These are phyloP conservation scores for Populus nigra DNA, from an alignment of 345 rosid species.

Conservation along the genomic window DNA sequence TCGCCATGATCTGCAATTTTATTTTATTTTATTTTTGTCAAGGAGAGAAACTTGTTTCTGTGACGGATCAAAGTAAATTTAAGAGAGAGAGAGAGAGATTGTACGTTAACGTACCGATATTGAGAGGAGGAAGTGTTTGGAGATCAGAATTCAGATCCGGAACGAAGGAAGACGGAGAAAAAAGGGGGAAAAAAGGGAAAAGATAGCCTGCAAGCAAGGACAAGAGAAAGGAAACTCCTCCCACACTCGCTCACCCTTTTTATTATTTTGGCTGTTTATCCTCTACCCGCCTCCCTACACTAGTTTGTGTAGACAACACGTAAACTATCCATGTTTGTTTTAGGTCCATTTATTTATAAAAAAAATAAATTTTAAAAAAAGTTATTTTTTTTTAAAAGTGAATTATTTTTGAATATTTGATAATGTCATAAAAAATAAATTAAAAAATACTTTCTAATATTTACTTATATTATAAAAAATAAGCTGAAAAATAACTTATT, in stretches of 20 bases:
- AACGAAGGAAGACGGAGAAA: not conserved
- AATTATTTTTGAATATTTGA: no score
- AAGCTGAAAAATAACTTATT: no score
- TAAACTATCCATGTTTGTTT: not conserved
- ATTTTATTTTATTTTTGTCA: no score
- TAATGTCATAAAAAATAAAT: no score
- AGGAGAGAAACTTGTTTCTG: not conserved
- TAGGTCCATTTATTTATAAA: no score
- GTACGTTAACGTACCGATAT: not conserved
- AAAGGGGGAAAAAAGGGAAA: no score
- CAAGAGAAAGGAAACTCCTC: not conserved
- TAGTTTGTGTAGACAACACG: not conserved
- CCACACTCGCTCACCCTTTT: not conserved
- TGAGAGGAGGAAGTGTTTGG: not conserved
- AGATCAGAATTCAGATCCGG: not conserved
- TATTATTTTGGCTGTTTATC: not conserved
- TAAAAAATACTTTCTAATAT: no score
- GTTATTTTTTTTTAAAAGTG: no score
- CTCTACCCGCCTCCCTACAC: not conserved
- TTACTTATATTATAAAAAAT: fast-evolving
- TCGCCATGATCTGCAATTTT: conserved; percentile 17
- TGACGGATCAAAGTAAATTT: not conserved
- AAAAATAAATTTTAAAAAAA: no score
- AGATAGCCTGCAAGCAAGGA: not conserved
- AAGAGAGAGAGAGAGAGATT: not conserved